These are phyloP conservation scores for Fusarium sp. DNA, from an alignment of 2,329 filamentous ascomycete genomes.

Conservation along the genomic window DNA sequence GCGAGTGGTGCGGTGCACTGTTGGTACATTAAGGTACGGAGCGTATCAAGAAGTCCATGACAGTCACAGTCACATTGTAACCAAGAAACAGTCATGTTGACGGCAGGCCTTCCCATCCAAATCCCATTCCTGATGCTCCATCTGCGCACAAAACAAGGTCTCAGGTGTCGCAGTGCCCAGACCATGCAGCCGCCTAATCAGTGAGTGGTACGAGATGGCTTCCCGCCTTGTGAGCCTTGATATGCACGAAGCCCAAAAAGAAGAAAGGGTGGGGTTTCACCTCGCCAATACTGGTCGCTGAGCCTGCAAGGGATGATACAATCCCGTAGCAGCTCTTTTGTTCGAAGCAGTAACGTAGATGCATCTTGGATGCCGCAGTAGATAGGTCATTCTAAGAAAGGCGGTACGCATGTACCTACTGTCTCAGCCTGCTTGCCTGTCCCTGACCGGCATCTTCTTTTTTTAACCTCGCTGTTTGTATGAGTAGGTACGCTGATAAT, in stretches of 20 bases:
- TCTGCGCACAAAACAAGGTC: conserved; percentile 4
- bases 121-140: background rate
- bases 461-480: background rate
- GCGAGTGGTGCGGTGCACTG: conserved; percentile 21
- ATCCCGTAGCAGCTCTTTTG: conserved; percentile 19
- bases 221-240: conserved; percentile 30
- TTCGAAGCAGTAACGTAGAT: conserved; percentile 3
- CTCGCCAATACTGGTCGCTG: conserved; percentile 34
- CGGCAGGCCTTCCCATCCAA: background rate
- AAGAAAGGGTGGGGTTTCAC: conserved; percentile 36
- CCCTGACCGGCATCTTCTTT: conserved; percentile 11
- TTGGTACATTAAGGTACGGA: conserved; percentile 3
- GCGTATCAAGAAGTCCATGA: background rate
- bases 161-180: conserved; percentile 13
- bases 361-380: conserved; percentile 5
- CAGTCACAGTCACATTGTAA: conserved; percentile 3
- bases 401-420: conserved; percentile 4
- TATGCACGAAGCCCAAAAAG: conserved; percentile 39
- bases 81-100: background rate
- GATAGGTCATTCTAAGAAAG: conserved; percentile 7
- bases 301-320: conserved; percentile 36
- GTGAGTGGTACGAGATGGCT: conserved; percentile 40
- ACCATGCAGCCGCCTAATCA: conserved; percentile 33
- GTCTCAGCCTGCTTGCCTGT: background rate
- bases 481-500: background rate